Base-by-base conservation (phyloP, 345 rosid genomes). In the Bretschneidera sinensis region DNA sequence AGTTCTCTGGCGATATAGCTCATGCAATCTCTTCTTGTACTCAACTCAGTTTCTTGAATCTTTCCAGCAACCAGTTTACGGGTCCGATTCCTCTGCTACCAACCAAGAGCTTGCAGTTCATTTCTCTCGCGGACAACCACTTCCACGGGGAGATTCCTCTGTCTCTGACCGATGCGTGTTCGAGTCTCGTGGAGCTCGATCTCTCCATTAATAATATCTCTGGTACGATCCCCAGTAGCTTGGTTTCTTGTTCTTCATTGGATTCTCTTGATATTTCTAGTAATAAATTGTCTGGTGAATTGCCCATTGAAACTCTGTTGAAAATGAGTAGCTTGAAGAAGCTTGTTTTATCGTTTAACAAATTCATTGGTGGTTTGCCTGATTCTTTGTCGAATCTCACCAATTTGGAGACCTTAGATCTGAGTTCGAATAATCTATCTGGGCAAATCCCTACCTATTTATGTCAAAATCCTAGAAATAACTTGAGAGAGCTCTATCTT, bases 91-190 rank as follows among this genome's bases (percentile, higher is more conserved):
- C 97, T 4, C 64, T 71, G 8, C 59, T 90, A 15, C 91, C 95
- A 6, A 62, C 83, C 43, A 55, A 71, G 54, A 78, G 56, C 45
- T 66, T 94, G 65, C 77, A 68, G 77, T 76, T 59, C 14, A 81
- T 90, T 39, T 79, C 82, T 39, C 78, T 94, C 4, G 78, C 79
- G 1, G 57, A 6, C 14, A 94, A 88, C 58, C 24, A 50, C 0
- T 94, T 94, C 60, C 68, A 60, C 35, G 99, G 99, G 19, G 79
- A 67, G 72, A 81, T 94, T 61, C 99, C 97, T 31, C 60, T 66
- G 72, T 31, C 69, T 74, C 85, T 94, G 6, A 47, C 79, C 43
- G 83, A 71, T 67, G 84, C 81, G 55, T 94, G 99, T 63, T 62
- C 80, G 35, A 73, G 85, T 63, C 95, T 94, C 54, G 71, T 81